Evolutionary conservation across 768 basidiomycete genomes (phyloP), one percentile per base, ranked within the genome.

Genomic region (Macrolepiota albuminosa): DNA sequence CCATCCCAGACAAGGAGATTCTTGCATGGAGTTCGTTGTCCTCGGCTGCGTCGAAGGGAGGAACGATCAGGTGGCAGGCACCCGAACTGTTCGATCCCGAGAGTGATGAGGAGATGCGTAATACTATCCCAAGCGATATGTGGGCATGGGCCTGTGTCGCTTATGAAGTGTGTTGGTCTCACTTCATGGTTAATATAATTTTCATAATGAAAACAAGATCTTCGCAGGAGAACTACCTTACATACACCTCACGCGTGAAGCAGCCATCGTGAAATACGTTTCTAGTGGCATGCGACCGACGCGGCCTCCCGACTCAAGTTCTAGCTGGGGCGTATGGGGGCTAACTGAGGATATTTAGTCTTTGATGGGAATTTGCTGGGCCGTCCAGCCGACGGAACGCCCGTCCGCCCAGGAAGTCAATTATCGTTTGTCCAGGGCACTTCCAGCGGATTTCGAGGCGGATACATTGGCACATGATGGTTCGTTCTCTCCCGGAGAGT

Each of bases 341-440:
- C 31, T 54, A 13, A 55, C 37, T 42, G 40, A 40, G 33, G 31
- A 49, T 43, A 55, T 62, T 37, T 62, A 58, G 61, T 50, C 46
- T 18, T 48, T 62, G 21, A 59, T 59, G 58, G 36, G 56, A 36
- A 36, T 3, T 21, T 62, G 58, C 37, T 62, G 61, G 61, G 37
- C 16, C 33, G 31, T 26, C 37, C 37, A 9, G 9, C 60, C 60
- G 3, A n/a, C 8, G 4, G 56, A 57, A 29, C 60, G 60, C 10
- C 56, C 56, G 33, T n/a, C 45, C 26, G 33, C 53, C 40, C 18
- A 43, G 4, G 21, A 59, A 18, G 24, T 31, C 8, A 29, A 45
- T 54, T 33, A 7, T 56, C 45, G 34, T 37, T 48, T 56, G 33
- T 9, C 33, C 3, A 34, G 37, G 26, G 45, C n/a, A 8, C 45